Evolutionary conservation across 805 yeast genomes (phyloP).

Genomic region (Starmerella vaccinii): DNA sequence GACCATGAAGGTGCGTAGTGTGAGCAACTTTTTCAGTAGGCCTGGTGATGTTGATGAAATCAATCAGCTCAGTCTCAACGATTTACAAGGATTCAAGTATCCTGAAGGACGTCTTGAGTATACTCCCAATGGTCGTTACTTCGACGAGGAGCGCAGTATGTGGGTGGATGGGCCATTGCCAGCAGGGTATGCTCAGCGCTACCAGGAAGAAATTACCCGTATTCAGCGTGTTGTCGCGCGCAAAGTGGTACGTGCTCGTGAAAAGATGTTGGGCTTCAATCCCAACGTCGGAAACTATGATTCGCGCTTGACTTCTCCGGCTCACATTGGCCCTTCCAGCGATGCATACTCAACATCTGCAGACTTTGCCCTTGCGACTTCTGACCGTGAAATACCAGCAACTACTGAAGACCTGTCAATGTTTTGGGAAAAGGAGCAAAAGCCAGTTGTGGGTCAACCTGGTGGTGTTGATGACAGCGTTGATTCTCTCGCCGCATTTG

Average conservation of each 20-base stretch:
- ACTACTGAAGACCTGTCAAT: neutral
- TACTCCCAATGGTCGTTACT: constrained; percentile 17
- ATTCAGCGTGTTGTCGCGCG: constrained; percentile 13
- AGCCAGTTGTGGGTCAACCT: neutral
- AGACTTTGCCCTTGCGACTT: constrained; percentile 8
- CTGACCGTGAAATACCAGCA: neutral
- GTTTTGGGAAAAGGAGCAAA: constrained; percentile 1
- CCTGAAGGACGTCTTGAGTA: constrained; percentile 17
- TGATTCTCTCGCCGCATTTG: constrained; percentile 1
- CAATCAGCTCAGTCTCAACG: constrained; percentile 12
- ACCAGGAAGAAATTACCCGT: constrained; percentile 17
- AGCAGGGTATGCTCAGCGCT: constrained; percentile 9
- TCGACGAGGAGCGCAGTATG: constrained; percentile 18
- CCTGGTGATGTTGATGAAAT: constrained; percentile 11
- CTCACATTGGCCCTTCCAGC: neutral
- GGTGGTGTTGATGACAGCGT: neutral
- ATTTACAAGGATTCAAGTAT: constrained; percentile 17
- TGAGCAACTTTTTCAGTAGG: constrained; percentile 8
- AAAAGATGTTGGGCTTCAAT: neutral
- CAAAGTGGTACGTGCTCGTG: constrained; percentile 13
- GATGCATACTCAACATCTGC: constrained; percentile 4
- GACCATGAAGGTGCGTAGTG: constrained; percentile 12
- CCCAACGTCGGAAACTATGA: neutral
- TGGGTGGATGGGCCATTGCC: constrained; percentile 21
- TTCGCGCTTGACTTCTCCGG: neutral